Evolutionary conservation across 345 rosid species (phyloP).

Genomic region (Eucalyptus marginata): DNA sequence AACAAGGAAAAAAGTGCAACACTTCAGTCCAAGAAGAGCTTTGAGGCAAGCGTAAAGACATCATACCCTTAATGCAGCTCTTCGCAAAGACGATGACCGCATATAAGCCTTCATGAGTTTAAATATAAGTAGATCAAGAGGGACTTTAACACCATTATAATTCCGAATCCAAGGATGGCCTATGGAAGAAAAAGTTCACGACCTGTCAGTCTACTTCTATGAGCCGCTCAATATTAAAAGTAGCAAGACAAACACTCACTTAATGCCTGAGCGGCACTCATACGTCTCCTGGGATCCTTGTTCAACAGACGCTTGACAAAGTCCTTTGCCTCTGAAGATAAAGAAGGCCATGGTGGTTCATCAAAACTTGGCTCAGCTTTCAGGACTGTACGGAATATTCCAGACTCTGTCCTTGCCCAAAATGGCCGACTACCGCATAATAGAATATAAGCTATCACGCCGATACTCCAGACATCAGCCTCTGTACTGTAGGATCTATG

Average conservation of each 20-base stretch:
- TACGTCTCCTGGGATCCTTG: constrained; percentile 85
- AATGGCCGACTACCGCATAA: constrained; percentile 96
- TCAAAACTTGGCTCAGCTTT: constrained; percentile 87
- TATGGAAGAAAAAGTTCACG: constrained; percentile 1
- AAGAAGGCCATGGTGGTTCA: constrained; percentile 84
- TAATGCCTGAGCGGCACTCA: constrained; percentile 93
- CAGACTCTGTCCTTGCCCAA: constrained; percentile 97
- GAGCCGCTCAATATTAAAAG: background rate
- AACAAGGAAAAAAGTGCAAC: background rate
- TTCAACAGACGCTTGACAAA: constrained; percentile 69
- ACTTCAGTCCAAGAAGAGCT: background rate
- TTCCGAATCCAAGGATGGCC: constrained; percentile 93
- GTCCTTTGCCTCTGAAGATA: constrained; percentile 81
- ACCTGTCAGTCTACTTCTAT: background rate
- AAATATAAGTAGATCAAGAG: constrained; percentile 67
- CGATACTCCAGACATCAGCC: constrained; percentile 98
- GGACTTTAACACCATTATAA: constrained; percentile 33
- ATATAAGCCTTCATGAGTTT: constrained; percentile 70
- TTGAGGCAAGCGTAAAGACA: background rate
- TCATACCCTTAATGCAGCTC: constrained; percentile 86
- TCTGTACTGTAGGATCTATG: constrained; percentile 87
- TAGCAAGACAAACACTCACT: constrained; percentile 33
- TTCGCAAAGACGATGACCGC: constrained; percentile 80
- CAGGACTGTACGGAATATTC: constrained; percentile 80
- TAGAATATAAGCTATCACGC: constrained; percentile 94